phyloP scores from a whole-genome alignment of 306 rosid genomes.

The Nissolia schottii region DNA sequence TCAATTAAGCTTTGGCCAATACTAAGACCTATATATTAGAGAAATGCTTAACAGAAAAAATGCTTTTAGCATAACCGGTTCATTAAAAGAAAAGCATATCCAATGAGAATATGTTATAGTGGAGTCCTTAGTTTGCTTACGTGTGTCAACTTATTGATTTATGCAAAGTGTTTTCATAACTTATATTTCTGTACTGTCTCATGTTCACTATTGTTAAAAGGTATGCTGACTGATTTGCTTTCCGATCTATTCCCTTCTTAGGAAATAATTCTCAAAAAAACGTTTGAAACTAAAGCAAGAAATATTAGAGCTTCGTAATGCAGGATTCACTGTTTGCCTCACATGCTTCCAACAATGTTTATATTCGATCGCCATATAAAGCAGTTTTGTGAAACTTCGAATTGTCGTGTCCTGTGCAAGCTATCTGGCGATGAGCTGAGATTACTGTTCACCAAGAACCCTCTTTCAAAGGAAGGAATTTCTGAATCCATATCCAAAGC shows the following conservation, averaged over 20 bases:
- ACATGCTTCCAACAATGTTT: conserved; percentile 18
- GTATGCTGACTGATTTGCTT: background rate
- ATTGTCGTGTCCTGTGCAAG: background rate
- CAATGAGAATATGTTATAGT: too few relatives aligned
- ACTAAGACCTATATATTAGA: too few relatives aligned
- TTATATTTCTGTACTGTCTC: too few relatives aligned
- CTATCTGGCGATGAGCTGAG: conserved; percentile 4
- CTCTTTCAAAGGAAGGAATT: conserved; percentile 9
- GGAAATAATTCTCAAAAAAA: background rate
- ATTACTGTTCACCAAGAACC: background rate
- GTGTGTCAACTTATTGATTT: background rate
- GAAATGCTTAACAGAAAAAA: too few relatives aligned
- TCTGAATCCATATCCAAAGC: conserved; percentile 14
- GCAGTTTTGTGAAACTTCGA: conserved; percentile 5
- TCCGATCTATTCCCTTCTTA: background rate
- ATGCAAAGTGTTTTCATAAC: background rate
- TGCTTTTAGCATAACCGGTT: background rate
- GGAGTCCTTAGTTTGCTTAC: background rate
- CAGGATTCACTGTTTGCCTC: background rate
- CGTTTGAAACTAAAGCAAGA: background rate
- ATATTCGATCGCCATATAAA: background rate
- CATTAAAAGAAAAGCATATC: too few relatives aligned
- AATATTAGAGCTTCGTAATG: background rate
- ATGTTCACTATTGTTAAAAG: too few relatives aligned
- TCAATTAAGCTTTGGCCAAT: too few relatives aligned